phyloP scores from a whole-genome alignment of 331 rosid genomes.

The Quercus phellos region DNA sequence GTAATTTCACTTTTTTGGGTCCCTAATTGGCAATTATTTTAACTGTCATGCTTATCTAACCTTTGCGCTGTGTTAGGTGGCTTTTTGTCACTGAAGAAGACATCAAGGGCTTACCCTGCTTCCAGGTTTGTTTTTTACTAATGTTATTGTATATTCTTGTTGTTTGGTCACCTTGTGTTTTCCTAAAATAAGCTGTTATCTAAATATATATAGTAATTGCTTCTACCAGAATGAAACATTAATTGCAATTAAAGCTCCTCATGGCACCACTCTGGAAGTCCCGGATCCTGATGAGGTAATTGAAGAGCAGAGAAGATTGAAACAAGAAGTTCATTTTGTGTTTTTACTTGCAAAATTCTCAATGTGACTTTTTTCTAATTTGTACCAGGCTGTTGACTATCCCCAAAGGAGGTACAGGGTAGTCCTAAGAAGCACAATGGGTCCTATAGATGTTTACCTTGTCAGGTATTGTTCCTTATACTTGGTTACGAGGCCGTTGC shows the following conservation, averaged over 20 bases:
- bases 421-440: slow-evolving; percentile 96
- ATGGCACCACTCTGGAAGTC: slow-evolving; percentile 95
- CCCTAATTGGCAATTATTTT: not conserved
- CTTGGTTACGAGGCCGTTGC: slow-evolving; percentile 6
- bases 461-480: slow-evolving; percentile 60
- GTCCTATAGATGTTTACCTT: slow-evolving; percentile 95
- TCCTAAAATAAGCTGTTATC: slow-evolving; percentile 14
- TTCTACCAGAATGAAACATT: slow-evolving; percentile 82
- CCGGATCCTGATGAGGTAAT: slow-evolving; percentile 98
- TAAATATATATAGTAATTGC: not conserved
- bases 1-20: not conserved
- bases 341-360: slow-evolving; percentile 20
- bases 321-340: not conserved
- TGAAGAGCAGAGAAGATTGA: slow-evolving; percentile 13
- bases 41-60: slow-evolving; percentile 13
- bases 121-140: slow-evolving; percentile 50
- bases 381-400: slow-evolving; percentile 78
- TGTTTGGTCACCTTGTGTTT: slow-evolving; percentile 4
- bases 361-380: slow-evolving; percentile 22
- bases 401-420: slow-evolving; percentile 94
- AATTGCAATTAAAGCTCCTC: slow-evolving; percentile 97
- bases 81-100: slow-evolving; percentile 97
- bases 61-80: slow-evolving; percentile 47
- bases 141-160: not conserved
- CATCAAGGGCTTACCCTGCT: slow-evolving; percentile 85